Base-by-base conservation (phyloP, 2,329 filamentous ascomycete species). In the Pseudocercospora vitis region DNA sequence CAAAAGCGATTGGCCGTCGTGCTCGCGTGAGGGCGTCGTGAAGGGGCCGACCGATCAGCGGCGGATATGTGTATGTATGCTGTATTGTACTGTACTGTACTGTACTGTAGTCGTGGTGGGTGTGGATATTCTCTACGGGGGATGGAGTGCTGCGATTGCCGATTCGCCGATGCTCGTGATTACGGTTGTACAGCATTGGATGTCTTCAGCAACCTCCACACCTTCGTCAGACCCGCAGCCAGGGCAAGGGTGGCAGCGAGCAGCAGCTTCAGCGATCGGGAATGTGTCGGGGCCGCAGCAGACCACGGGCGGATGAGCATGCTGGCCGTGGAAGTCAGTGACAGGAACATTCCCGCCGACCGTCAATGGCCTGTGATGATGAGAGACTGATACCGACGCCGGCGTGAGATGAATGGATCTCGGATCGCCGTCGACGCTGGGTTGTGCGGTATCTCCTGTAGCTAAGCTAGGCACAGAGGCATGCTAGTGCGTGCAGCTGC, bases 201-300 rank as follows among this genome's bases (percentile, higher is more conserved):
- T 29, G 26, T 29, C 26, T 29, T 37, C 19, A 16, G n/a, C 33
- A 16, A 18, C 12, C n/a, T 37, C 35, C 16, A 3, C n/a, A n/a
- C 26, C 19, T 39, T 40, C 5, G 8, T 40, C 18, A 23, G 9
- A n/a, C 19, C n/a, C 9, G 37, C 37, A 40, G 21, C 8, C 19
- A 19, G 18, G 19, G 37, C 18, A 11, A 19, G 23, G n/a, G 37
- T 19, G 37, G 23, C 16, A n/a, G n/a, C n/a, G n/a, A n/a, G n/a
- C 37, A 40, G 37, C 37, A 40, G 37, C 37, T 23, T 40, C 19
- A 40, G 37, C 37, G 37, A 40, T 19, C 37, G 12, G 37, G 37
- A 24, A 37, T n/a, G 37, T 11, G 16, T 11, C n/a, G 16, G 35
- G 21, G 35, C 35, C 21, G 12, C 16, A n/a, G n/a, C n/a, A n/a